Conservation (phyloP, 2,329 filamentous ascomycete species). For the Phialophora chinensis region DNA sequence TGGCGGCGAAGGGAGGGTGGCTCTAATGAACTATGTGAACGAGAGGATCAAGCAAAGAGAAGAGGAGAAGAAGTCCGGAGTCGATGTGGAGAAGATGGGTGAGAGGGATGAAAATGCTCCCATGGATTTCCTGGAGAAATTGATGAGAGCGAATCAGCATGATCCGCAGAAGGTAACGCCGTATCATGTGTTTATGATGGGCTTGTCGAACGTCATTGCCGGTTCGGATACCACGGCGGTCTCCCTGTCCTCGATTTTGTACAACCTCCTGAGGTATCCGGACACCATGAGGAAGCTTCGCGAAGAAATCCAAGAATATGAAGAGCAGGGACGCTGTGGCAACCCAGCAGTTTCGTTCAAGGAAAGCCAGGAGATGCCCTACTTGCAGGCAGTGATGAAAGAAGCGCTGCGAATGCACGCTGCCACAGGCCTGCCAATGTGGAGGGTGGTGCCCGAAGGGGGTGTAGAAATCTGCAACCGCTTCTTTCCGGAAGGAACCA, state of each 20-base stretch:
- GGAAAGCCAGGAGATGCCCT: constrained; percentile 70
- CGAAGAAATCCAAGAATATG: constrained; percentile 32
- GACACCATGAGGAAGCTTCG: constrained; percentile 34
- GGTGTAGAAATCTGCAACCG: constrained; percentile 52
- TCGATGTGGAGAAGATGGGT: constrained; percentile 24
- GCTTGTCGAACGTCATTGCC: constrained; percentile 40
- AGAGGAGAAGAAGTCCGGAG: constrained; percentile 32
- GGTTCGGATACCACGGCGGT: constrained; percentile 36
- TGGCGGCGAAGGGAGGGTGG: constrained; percentile 44
- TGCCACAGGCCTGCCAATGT: constrained; percentile 57
- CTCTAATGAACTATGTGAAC: constrained; percentile 44
- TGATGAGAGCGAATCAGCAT: constrained; percentile 50
- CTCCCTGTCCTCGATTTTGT: constrained; percentile 72
- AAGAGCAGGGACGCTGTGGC: constrained; percentile 46
- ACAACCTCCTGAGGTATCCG: constrained; percentile 72
- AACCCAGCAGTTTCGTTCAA: constrained; percentile 57
- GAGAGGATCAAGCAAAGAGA: constrained; percentile 44
- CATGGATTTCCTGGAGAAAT: constrained; percentile 52
- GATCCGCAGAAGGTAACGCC: constrained; percentile 52
- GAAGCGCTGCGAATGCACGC: constrained; percentile 60
- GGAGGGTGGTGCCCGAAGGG: constrained; percentile 54
- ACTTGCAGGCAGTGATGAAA: constrained; percentile 63
- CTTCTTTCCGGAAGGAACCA: constrained; percentile 51
- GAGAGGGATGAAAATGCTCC: constrained; percentile 34
- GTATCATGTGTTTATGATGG: constrained; percentile 49